Conservation (phyloP, 1,139 yeast species). For the Taiozyma sp. region DNA sequence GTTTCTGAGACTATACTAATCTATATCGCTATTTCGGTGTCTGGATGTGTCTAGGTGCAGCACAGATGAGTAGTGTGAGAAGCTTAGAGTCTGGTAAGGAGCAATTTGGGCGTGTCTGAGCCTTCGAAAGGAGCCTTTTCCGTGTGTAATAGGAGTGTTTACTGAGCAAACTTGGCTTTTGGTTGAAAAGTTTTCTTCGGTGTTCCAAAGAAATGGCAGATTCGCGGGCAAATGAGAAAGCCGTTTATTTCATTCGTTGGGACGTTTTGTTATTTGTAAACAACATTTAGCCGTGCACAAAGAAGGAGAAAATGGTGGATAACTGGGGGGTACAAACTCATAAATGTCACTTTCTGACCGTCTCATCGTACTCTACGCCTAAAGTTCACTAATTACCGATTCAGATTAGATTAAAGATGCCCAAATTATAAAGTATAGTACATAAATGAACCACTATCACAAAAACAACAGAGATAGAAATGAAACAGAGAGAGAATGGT, state of each 20-base stretch:
- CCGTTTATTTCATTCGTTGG: background rate
- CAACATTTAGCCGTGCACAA: too few relatives aligned
- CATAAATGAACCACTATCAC: background rate
- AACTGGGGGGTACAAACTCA: background rate
- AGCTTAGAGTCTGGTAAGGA: background rate
- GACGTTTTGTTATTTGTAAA: too few relatives aligned
- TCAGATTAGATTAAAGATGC: background rate
- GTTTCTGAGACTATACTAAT: background rate
- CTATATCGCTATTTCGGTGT: background rate
- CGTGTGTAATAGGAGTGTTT: background rate
- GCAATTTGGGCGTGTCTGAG: background rate
- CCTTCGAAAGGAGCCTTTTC: background rate
- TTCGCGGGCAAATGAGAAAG: background rate
- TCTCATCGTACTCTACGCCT: background rate
- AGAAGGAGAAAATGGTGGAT: background rate
- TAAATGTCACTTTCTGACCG: background rate
- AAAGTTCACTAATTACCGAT: background rate
- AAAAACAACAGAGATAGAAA: background rate
- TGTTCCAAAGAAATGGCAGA: background rate
- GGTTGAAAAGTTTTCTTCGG: background rate
- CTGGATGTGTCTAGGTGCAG: background rate
- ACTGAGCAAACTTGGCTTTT: background rate
- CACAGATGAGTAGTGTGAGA: background rate
- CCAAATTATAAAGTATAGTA: background rate
- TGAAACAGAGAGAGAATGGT: background rate